A percentile compares a stretch with the other conserved stretches of the same genome.
These are phyloP conservation scores for Lolium multiflorum DNA, from an alignment of 176 grass and related monocot species.

Conservation along the genomic window DNA sequence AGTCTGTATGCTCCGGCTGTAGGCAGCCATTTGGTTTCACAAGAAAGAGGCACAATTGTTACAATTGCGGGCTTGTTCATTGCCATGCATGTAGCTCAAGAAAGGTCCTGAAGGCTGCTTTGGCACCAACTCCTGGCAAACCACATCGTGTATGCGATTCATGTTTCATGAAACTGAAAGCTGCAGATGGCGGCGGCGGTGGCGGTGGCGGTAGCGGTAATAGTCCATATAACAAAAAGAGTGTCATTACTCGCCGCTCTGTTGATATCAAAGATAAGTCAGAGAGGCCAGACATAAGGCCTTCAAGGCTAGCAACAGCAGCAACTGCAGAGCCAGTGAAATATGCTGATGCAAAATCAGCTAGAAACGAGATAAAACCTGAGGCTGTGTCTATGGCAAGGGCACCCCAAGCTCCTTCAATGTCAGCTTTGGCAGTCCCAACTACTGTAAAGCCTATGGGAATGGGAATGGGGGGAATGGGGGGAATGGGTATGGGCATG, in stretches of 20 bases:
- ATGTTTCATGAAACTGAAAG: conserved; percentile 89
- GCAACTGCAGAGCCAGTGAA: conserved; percentile 56
- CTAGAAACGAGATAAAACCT: conserved; percentile 68
- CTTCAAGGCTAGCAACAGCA: conserved; percentile 70
- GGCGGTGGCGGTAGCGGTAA: not conserved
- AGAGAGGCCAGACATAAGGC: conserved; percentile 62
- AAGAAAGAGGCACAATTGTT: conserved; percentile 91
- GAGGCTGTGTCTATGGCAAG: conserved; percentile 60
- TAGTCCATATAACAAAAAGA: conserved; percentile 58
- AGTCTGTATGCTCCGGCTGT: conserved; percentile 91
- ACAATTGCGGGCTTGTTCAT: conserved; percentile 78
- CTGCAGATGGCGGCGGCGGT: conserved; percentile 47
- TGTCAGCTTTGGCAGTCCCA: conserved; percentile 67
- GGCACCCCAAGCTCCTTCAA: conserved; percentile 67
- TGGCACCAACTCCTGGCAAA: conserved; percentile 91
- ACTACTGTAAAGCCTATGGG: conserved; percentile 69
- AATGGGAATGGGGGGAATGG: conserved; percentile 44
- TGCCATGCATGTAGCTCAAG: conserved; percentile 95
- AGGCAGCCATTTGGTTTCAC: conserved; percentile 97
- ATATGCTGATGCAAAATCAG: conserved; percentile 54
- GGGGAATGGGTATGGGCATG: conserved; percentile 15
- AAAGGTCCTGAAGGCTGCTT: conserved; percentile 85
- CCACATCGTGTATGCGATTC: conserved; percentile 96
- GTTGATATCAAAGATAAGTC: conserved; percentile 69
- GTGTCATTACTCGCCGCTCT: conserved; percentile 67